Conservation (phyloP, 148 eudicot species). For the Talinum fruticosum region DNA sequence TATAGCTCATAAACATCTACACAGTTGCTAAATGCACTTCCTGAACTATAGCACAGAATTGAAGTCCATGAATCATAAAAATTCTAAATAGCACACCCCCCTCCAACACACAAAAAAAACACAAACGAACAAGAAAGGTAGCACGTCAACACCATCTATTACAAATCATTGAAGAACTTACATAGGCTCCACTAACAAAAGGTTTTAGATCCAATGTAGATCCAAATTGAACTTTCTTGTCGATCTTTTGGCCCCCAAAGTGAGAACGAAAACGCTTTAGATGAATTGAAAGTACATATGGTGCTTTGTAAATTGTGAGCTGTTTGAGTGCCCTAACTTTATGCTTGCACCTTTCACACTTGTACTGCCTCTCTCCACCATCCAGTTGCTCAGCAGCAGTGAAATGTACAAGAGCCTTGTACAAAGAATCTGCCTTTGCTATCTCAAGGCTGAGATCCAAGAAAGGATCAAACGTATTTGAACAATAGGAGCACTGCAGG, state of each 20-base stretch:
- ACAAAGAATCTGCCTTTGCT: conserved; percentile 62
- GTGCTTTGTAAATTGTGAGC: conserved; percentile 78
- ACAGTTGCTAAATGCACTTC: background rate
- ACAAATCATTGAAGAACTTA: conserved; percentile 39
- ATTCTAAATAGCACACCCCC: background rate
- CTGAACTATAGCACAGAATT: background rate
- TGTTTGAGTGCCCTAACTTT: conserved; percentile 90
- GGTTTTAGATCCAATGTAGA: conserved; percentile 78
- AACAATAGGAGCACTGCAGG: conserved; percentile 74
- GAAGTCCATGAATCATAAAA: background rate
- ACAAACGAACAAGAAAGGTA: background rate
- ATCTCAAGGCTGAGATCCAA: conserved; percentile 94
- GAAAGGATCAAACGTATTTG: conserved; percentile 86
- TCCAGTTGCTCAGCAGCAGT: conserved; percentile 81
- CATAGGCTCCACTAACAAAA: conserved; percentile 72
- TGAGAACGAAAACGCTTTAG: conserved; percentile 79
- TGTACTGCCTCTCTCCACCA: conserved; percentile 84
- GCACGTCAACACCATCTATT: background rate
- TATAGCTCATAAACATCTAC: background rate
- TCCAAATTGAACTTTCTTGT: conserved; percentile 67
- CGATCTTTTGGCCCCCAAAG: conserved; percentile 70
- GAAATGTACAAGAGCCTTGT: conserved; percentile 70
- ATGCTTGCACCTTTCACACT: conserved; percentile 82
- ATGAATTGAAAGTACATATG: conserved; percentile 77
- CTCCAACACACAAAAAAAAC: background rate